These are phyloP conservation scores for Coprinopsis sp. DNA, from an alignment of 768 basidiomycete genomes.

Conservation along the genomic window DNA sequence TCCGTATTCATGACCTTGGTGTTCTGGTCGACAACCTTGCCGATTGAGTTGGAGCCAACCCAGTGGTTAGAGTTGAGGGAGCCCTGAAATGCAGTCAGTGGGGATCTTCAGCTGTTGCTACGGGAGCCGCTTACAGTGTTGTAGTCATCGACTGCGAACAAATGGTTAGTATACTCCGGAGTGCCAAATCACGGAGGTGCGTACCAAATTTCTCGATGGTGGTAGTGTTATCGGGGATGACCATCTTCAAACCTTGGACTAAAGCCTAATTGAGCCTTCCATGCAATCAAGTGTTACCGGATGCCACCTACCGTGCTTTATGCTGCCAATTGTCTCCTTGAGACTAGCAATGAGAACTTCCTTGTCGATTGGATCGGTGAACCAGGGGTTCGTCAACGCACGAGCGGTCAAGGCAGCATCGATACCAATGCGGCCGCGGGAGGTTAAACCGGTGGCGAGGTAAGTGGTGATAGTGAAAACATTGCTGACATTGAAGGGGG, in stretches of 20 bases:
- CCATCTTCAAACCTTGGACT: slow-evolving; percentile 50
- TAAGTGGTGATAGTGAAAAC: slow-evolving; percentile 63
- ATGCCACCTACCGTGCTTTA: slow-evolving; percentile 33
- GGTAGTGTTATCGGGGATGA: slow-evolving; percentile 57
- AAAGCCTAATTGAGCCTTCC: background rate
- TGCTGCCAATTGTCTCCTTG: slow-evolving; percentile 40
- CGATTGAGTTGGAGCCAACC: slow-evolving; percentile 53
- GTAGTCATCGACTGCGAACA: slow-evolving; percentile 34
- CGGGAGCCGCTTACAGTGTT: slow-evolving; percentile 21
- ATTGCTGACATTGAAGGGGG: slow-evolving; percentile 50
- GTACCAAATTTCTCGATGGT: slow-evolving; percentile 49
- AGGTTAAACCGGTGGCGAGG: slow-evolving; percentile 56
- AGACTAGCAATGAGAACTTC: slow-evolving; percentile 44
- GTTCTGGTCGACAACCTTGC: slow-evolving; percentile 54
- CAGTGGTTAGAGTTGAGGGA: slow-evolving; percentile 61
- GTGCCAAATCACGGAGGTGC: slow-evolving; percentile 6
- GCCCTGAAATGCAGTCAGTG: slow-evolving; percentile 14
- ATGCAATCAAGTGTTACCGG: background rate
- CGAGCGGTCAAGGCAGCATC: slow-evolving; percentile 45
- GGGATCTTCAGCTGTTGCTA: no score
- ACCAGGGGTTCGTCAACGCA: slow-evolving; percentile 52
- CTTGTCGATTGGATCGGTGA: slow-evolving; percentile 55
- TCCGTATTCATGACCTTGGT: slow-evolving; percentile 47
- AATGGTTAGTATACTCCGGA: background rate
- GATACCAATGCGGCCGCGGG: slow-evolving; percentile 59